These are phyloP conservation scores for carrot (Daucus carota) DNA, from an alignment of 129 eudicot genomes.

Conservation along the genomic window DH1_v3.0 NC_030383.2:58369501-58370000, in stretches of 20 bases:
- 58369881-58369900: conserved; percentile 99
- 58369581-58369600: not conserved
- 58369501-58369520: not conserved
- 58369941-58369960: conserved; percentile 39
- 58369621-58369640: not conserved
- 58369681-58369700: not conserved
- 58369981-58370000: conserved; percentile 70
- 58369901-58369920: conserved; percentile 99
- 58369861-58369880: conserved; percentile 77
- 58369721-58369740: not conserved
- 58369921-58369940: conserved; percentile 52
- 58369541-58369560: not conserved
- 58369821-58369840: conserved; percentile 20
- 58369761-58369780: not conserved
- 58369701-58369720: not conserved
- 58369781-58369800: not conserved
- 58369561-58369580: not conserved
- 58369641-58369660: not conserved
- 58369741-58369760: not conserved
- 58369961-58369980: conserved; percentile 66
- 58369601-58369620: not conserved
- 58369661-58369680: not conserved
- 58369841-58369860: conserved; percentile 79
- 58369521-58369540: not conserved
- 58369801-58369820: not conserved